A percentile compares a stretch with the other conserved stretches of the same genome.
Evolutionary conservation across 257 asterid genomes (phyloP).

Genomic region (Solanum sparsipilum): DNA sequence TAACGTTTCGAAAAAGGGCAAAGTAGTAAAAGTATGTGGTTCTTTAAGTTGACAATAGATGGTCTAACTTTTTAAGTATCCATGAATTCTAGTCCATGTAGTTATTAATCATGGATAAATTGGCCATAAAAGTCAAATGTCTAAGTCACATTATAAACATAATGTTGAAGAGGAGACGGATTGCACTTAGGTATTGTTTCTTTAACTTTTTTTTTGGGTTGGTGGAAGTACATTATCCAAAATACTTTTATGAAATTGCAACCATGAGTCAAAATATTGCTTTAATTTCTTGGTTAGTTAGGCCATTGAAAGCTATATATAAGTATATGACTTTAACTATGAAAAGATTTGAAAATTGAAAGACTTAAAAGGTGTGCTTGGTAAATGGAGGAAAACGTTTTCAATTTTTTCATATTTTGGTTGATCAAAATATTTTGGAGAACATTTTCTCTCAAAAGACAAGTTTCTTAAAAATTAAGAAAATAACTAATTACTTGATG

Average conservation of each 20-base stretch:
- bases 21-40: background rate
- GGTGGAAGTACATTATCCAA: background rate
- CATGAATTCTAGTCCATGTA: background rate
- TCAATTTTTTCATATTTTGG: background rate
- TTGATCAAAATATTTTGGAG: background rate
- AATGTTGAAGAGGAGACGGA: background rate
- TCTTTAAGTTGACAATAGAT: background rate
- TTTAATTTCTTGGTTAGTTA: background rate
- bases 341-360: background rate
- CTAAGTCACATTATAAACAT: background rate
- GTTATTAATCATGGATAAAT: background rate
- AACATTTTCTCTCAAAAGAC: background rate
- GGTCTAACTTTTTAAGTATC: background rate
- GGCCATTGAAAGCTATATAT: background rate
- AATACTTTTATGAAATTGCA: background rate
- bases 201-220: background rate
- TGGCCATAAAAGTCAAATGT: background rate
- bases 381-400: background rate
- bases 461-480: background rate
- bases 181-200: background rate
- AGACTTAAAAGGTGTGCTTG: background rate
- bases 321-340: background rate
- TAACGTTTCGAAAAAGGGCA: background rate
- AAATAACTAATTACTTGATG: background rate
- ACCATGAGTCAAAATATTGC: background rate